phyloP scores from a whole-genome alignment of 2,329 filamentous ascomycete species.

The Neonectria magnoliae region DNA sequence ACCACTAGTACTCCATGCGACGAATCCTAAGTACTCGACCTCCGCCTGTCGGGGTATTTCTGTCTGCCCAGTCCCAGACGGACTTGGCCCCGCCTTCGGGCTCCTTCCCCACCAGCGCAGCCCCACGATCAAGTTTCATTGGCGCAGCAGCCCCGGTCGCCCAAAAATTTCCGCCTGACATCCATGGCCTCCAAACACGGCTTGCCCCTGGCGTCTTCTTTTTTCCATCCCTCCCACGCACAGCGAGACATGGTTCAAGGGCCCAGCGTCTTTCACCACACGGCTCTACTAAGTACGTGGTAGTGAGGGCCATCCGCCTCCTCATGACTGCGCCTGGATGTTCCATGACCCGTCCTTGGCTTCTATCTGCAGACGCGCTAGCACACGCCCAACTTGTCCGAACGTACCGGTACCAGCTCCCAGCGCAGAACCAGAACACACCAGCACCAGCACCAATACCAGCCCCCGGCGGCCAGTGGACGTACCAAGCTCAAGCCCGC shows the following conservation, averaged over 20 bases:
- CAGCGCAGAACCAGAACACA: conserved; percentile 1
- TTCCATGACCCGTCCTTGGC: conserved; percentile 25
- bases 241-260: conserved; percentile 36
- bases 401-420: conserved; percentile 26
- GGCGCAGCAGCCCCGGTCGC: conserved; percentile 32
- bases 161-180: conserved; percentile 39
- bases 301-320: conserved; percentile 30
- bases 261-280: conserved; percentile 25
- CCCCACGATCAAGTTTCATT: conserved; percentile 28
- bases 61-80: conserved; percentile 19
- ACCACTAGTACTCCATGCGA: too few species aligned
- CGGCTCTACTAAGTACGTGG: conserved; percentile 31
- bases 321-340: conserved; percentile 20
- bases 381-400: conserved; percentile 18
- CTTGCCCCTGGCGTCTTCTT: conserved; percentile 22
- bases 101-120: conserved; percentile 29
- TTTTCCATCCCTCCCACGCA: conserved; percentile 16
- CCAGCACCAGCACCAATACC: conserved; percentile 11
- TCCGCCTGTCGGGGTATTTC: conserved; percentile 20
- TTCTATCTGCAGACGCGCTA: conserved; percentile 20
- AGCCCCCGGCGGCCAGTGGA: not conserved
- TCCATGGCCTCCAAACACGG: conserved; percentile 26
- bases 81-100: conserved; percentile 21
- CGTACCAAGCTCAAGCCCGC: conserved; percentile 12
- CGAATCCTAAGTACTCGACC: too few species aligned